Conservation (phyloP, 257 asterid species). For the Solanum megistacrolobum region DNA sequence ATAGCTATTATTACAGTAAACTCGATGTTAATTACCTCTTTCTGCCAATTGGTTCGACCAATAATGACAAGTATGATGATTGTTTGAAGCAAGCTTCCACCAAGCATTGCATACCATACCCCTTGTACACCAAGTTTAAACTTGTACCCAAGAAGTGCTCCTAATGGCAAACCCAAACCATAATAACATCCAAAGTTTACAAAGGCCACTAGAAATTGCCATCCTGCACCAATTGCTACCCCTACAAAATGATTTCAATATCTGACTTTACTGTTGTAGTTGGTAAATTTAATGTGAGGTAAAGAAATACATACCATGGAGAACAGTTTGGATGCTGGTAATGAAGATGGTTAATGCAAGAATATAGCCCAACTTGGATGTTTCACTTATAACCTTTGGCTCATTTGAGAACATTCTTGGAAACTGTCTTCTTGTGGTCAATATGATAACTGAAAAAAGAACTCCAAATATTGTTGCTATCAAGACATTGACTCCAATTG, state of each 20-base stretch:
- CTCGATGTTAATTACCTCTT: slow-evolving; percentile 12
- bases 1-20: not conserved
- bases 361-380: slow-evolving; percentile 16
- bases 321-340: slow-evolving; percentile 22
- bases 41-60: slow-evolving; percentile 19
- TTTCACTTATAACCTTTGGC: slow-evolving; percentile 6
- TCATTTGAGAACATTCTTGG: slow-evolving; percentile 16
- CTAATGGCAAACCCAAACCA: slow-evolving; percentile 24
- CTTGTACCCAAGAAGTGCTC: slow-evolving; percentile 27
- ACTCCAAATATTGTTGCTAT: slow-evolving; percentile 18
- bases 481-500: slow-evolving; percentile 13
- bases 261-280: not conserved
- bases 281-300: not conserved
- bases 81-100: slow-evolving; percentile 27
- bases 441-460: slow-evolving; percentile 8
- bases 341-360: slow-evolving; percentile 22
- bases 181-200: slow-evolving; percentile 19
- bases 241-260: slow-evolving; percentile 3
- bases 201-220: slow-evolving; percentile 24
- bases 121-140: slow-evolving; percentile 21
- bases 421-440: slow-evolving; percentile 10
- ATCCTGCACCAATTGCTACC: slow-evolving; percentile 35
- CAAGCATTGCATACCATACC: slow-evolving; percentile 31
- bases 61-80: slow-evolving; percentile 8
- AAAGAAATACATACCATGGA: slow-evolving; percentile 10